Conservation (phyloP, 805 yeast genomes). For the Saccharomycopsis guyanensis region DNA sequence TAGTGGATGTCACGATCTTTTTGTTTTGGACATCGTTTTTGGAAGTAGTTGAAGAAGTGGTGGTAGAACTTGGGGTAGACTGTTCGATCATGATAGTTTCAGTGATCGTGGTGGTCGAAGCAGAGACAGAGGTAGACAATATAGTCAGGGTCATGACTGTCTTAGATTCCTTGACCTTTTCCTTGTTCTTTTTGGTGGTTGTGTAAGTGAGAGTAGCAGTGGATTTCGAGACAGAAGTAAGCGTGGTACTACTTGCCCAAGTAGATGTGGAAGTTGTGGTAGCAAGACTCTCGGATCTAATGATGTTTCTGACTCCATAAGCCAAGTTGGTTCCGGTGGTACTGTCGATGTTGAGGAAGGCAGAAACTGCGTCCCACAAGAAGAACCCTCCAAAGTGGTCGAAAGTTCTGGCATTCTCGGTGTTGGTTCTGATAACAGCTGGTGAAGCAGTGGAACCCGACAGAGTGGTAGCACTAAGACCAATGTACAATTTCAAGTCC, state of each 20-base stretch:
- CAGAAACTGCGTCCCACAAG: slow-evolving; percentile 20
- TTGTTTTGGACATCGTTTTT: not conserved
- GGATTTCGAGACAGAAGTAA: slow-evolving; percentile 2
- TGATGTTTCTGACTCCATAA: slow-evolving; percentile 17
- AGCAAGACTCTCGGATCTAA: slow-evolving; percentile 9
- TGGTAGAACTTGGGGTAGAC: not conserved
- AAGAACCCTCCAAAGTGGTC: slow-evolving; percentile 17
- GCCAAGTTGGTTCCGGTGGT: slow-evolving; percentile 16
- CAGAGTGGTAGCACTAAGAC: slow-evolving; percentile 46
- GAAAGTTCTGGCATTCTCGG: slow-evolving; percentile 10
- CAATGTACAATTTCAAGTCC: slow-evolving; percentile 49
- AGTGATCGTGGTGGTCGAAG: not conserved
- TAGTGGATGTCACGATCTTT: not conserved
- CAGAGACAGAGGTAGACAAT: not conserved
- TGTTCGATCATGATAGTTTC: not conserved
- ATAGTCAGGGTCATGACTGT: not conserved
- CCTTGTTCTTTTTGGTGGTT: not conserved
- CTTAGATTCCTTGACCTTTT: not conserved
- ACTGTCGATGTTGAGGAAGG: slow-evolving; percentile 13
- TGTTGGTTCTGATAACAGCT: slow-evolving; percentile 13
- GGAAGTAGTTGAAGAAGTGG: not conserved
- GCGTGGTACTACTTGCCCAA: slow-evolving; percentile 1
- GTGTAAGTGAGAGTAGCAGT: slow-evolving; percentile 2
- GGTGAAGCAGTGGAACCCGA: slow-evolving; percentile 47
- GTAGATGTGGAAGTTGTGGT: slow-evolving; percentile 7